phyloP scores from a whole-genome alignment of 2,329 filamentous ascomycete species.

The Pezicula carpinea region DNA sequence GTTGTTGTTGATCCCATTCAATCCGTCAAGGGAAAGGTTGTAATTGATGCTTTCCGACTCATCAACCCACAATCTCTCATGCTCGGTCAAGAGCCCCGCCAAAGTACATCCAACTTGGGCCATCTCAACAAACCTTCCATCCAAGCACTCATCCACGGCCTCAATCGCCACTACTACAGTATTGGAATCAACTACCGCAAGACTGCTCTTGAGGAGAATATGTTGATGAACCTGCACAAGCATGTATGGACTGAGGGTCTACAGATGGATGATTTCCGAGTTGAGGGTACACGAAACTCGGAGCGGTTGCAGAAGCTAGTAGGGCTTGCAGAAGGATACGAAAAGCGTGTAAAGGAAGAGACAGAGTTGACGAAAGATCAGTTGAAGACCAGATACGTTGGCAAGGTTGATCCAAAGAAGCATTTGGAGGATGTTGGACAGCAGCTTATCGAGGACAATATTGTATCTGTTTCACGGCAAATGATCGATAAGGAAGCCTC shows the following conservation, averaged over 20 bases:
- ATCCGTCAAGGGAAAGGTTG: conserved; percentile 98
- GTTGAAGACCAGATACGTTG: conserved; percentile 96
- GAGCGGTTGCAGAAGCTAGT: conserved; percentile 86
- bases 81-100: conserved; percentile 94
- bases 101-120: conserved; percentile 95
- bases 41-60: conserved; percentile 97
- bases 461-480: conserved; percentile 94
- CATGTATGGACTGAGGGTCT: conserved; percentile 98
- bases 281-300: conserved; percentile 80
- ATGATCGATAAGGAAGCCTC: conserved; percentile 99
- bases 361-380: conserved; percentile 96
- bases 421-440: conserved; percentile 96
- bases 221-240: conserved; percentile 99
- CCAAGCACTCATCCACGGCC: conserved; percentile 93
- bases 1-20: conserved; percentile 98
- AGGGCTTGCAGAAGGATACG: conserved; percentile 87
- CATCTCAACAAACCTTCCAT: conserved; percentile 99
- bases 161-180: conserved; percentile 99
- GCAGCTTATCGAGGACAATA: conserved; percentile 98
- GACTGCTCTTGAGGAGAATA: conserved; percentile 96
- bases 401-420: conserved; percentile 99
- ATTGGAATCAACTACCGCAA: conserved; percentile 98
- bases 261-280: conserved; percentile 92
- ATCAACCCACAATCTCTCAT: conserved; percentile 98
- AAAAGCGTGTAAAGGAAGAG: conserved; percentile 98